Evolutionary conservation across 345 rosid genomes (phyloP), one percentile per base, ranked within the genome.

Genomic region (Firmiana major): DNA sequence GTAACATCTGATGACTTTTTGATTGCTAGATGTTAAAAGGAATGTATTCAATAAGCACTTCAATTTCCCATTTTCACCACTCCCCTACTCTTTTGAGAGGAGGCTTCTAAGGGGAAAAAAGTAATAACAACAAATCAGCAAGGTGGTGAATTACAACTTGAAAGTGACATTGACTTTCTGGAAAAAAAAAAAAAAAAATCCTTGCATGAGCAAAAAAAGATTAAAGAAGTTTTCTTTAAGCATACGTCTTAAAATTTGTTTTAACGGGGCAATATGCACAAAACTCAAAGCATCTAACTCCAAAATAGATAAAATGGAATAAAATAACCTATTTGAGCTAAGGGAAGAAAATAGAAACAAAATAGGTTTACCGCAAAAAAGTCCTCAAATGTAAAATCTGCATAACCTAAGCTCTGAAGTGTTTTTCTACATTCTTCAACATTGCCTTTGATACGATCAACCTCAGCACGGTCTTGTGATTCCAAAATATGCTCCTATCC

Each of bases 361-460:
- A 42, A 42, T 43, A 13, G 55, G 28, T 12, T 87, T 89, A 96
- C 99, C 90, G 92, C 78, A 77, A 97, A 97, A 84, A 97, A 97
- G 83, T 97, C 99, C 86, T 97, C 99, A 77, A 94, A 97, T 7
- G 99, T 94, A 69, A 97, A 92, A 55, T 97, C 98, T 31, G 90
- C 86, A 82, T 94, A 90, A 54, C 98, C 99, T 87, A 97, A 90
- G 80, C 86, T 85, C 82, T 92, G 97, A 80, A 97, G 98, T 49
- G 93, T 88, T 85, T 85, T 97, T 83, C 97, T 85, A 80, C 97
- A 94, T 78, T 92, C 95, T 82, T 97, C 98, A 82, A 97, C 92
- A 65, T 89, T 90, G 63, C 75, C 81, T 84, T 91, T 97, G 80
- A 97, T 79, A 51, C 94, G 95, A 73, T 91, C 97, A 64, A 87